These are phyloP conservation scores for Saccharomycopsis amapae DNA, from an alignment of 805 yeast species.

Conservation along the genomic window DNA sequence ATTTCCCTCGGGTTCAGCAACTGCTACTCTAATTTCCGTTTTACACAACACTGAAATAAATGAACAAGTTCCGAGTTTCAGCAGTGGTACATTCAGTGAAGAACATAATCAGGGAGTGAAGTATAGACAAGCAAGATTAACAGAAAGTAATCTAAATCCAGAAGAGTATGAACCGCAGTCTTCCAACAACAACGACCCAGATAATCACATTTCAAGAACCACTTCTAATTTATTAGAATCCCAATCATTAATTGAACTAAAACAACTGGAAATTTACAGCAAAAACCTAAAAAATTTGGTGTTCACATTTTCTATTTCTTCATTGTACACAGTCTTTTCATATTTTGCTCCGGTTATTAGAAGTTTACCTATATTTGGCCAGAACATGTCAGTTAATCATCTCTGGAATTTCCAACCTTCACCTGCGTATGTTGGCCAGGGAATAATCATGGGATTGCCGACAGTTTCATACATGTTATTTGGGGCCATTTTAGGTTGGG, in stretches of 20 bases:
- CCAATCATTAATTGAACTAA: conserved; percentile 26
- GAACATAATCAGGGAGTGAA: too few relatives aligned
- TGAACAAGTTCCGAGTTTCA: too few relatives aligned
- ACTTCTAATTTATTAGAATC: conserved; percentile 27
- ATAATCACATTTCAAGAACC: neutral
- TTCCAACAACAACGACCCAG: neutral
- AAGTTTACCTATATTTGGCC: conserved; percentile 72
- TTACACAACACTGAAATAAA: conserved; percentile 60
- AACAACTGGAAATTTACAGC: conserved; percentile 33
- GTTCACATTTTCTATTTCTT: conserved; percentile 59
- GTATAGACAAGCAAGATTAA: too few relatives aligned
- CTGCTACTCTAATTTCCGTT: conserved; percentile 87
- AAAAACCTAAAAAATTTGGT: conserved; percentile 55
- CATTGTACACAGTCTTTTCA: conserved; percentile 62
- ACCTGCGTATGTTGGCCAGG: conserved; percentile 97
- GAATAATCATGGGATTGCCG: conserved; percentile 93
- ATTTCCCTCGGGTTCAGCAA: conserved; percentile 94
- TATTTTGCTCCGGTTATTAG: conserved; percentile 68
- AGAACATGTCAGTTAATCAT: conserved; percentile 48
- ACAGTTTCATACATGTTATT: conserved; percentile 87
- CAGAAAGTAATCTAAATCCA: neutral
- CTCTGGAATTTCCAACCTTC: conserved; percentile 91
- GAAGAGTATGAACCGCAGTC: neutral
- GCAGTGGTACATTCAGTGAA: too few relatives aligned
- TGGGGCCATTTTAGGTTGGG: conserved; percentile 93